Evolutionary conservation across 164 flowering plant species (phyloP).

Genomic region (Magnolia sinica): DNA sequence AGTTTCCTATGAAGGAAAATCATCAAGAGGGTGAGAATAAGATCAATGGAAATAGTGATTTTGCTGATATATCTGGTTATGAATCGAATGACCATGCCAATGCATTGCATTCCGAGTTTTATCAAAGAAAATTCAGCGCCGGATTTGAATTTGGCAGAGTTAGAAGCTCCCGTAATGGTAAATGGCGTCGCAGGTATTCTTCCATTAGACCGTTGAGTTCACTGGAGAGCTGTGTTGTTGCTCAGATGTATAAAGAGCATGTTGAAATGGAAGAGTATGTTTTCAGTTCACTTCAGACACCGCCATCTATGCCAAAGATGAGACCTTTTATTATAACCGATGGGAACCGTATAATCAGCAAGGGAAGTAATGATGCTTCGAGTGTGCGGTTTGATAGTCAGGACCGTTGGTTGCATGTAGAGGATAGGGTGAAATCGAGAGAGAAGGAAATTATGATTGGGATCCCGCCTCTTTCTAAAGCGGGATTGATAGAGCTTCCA

Average conservation of each 20-base stretch:
- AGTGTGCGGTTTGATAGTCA: conserved; percentile 14
- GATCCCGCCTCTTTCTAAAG: conserved; percentile 37
- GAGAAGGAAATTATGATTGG: conserved; percentile 25
- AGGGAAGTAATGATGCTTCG: conserved; percentile 23
- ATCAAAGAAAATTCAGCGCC: conserved; percentile 19
- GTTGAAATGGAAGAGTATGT: conserved; percentile 51
- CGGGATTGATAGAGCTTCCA: conserved; percentile 17
- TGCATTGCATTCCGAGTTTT: conserved; percentile 14
- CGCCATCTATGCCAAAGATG: conserved; percentile 28
- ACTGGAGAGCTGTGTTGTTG: conserved; percentile 69
- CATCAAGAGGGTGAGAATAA: conserved; percentile 11
- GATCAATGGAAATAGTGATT: conserved; percentile 11
- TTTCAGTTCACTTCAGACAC: conserved; percentile 35
- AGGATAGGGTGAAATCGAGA: conserved; percentile 8
- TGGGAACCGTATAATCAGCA: conserved; percentile 52
- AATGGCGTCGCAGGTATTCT: conserved; percentile 18
- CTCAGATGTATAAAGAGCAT: conserved; percentile 59
- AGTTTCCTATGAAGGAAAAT: conserved; percentile 4
- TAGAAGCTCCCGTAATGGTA: conserved; percentile 37
- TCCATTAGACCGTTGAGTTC: conserved; percentile 49
- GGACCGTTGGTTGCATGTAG: conserved; percentile 12
- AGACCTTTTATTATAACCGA: conserved; percentile 64
- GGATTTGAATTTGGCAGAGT: conserved; percentile 21
- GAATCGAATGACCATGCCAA: background rate
- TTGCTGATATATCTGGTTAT: conserved; percentile 11